A percentile compares a stretch with the other conserved stretches of the same genome.
Evolutionary conservation across 768 basidiomycete species (phyloP).

Genomic region (Lactarius evosmus): DNA sequence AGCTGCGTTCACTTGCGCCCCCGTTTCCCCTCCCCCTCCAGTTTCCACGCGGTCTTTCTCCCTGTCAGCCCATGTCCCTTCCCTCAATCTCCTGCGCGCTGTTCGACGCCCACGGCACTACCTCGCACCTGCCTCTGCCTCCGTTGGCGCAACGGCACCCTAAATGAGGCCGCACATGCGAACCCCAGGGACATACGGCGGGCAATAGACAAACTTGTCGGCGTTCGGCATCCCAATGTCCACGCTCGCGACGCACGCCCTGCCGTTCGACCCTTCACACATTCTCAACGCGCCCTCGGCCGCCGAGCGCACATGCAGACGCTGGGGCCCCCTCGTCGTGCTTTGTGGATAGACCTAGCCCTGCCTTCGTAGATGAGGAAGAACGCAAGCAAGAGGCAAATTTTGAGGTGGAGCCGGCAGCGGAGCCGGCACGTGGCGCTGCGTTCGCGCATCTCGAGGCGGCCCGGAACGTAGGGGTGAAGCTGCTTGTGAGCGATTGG

Average conservation of each 20-base stretch:
- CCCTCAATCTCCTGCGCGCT: slow-evolving; percentile 25
- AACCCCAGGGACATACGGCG: slow-evolving; percentile 62
- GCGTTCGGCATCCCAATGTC: slow-evolving; percentile 86
- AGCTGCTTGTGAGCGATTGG: too few species aligned
- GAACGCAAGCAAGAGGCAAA: too few species aligned
- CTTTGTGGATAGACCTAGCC: slow-evolving; percentile 78
- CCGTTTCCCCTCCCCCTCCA: too few species aligned
- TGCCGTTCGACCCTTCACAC: slow-evolving; percentile 61
- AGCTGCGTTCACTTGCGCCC: too few species aligned
- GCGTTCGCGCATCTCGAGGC: too few species aligned
- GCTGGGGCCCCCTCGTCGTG: slow-evolving; percentile 75
- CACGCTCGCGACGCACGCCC: slow-evolving; percentile 61
- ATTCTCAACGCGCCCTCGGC: slow-evolving; percentile 30
- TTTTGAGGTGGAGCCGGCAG: too few species aligned
- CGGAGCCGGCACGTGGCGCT: too few species aligned
- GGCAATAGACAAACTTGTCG: slow-evolving; percentile 83
- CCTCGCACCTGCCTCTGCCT: too few species aligned
- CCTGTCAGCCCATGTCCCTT: slow-evolving; percentile 34
- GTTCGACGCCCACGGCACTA: slow-evolving; percentile 2
- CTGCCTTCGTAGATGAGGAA: too few species aligned
- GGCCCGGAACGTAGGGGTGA: too few species aligned
- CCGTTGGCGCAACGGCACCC: background rate
- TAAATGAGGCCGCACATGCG: slow-evolving; percentile 40
- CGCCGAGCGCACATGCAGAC: slow-evolving; percentile 42
- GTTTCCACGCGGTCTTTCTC: slow-evolving; percentile 83